A percentile compares a stretch with the other conserved stretches of the same genome.
phyloP scores from a whole-genome alignment of 2,329 filamentous ascomycete species.

The Dryadomyces quercus-mongolicae region DNA sequence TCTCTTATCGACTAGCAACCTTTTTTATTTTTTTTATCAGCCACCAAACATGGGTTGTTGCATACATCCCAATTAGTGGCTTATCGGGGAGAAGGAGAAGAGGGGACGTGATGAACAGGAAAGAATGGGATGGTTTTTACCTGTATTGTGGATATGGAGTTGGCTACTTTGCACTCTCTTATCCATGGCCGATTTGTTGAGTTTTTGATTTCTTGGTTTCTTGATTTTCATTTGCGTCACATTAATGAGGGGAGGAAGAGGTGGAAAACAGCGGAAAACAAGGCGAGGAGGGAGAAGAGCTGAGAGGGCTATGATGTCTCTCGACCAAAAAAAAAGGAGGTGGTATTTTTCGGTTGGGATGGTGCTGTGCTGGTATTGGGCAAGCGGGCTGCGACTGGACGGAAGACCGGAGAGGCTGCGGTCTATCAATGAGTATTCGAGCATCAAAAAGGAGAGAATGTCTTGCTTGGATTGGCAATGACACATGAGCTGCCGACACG shows the following conservation, averaged over 20 bases:
- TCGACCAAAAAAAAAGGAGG: neutral
- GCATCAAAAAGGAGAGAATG: neutral
- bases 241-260: neutral
- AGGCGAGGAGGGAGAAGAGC: neutral
- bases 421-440: neutral
- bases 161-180: neutral
- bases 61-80: neutral
- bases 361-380: neutral
- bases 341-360: neutral
- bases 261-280: neutral
- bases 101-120: too few relatives aligned
- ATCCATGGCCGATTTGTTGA: neutral
- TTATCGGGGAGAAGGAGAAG: neutral
- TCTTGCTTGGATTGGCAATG: neutral
- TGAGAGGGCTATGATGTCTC: neutral
- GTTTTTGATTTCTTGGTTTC: neutral
- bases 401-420: neutral
- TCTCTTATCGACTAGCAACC: neutral
- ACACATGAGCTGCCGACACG: neutral
- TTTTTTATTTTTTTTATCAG: neutral
- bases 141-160: neutral
- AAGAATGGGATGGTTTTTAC: too few relatives aligned
- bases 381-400: neutral
- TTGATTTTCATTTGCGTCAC: neutral
- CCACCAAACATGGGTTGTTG: neutral